phyloP scores from a whole-genome alignment of 495 filamentous ascomycete species.

The Talaromyces stipitatus region DNA sequence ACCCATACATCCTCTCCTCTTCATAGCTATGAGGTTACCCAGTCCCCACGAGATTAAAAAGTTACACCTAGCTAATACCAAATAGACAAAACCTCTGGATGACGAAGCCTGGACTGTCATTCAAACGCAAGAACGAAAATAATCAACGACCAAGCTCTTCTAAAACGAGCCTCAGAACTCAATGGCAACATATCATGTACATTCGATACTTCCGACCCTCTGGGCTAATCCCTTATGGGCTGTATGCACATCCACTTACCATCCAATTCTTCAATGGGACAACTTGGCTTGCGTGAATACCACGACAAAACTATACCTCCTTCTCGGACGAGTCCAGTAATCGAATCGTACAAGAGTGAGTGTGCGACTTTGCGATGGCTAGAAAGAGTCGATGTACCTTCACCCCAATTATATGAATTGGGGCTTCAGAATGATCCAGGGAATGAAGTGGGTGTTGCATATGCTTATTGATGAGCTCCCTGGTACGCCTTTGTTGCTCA shows the following conservation, averaged over 20 bases:
- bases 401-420: slow-evolving; percentile 10
- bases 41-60: too few species aligned
- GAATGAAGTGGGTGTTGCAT: slow-evolving; percentile 10
- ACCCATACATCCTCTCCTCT: neutral
- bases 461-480: slow-evolving; percentile 14
- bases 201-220: slow-evolving; percentile 3
- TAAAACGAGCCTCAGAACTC: neutral
- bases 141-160: slow-evolving; percentile 4
- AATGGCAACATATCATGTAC: neutral
- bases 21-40: neutral
- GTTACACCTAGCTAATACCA: neutral
- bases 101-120: too few species aligned
- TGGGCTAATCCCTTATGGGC: slow-evolving; percentile 10
- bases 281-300: slow-evolving; percentile 12
- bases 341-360: slow-evolving; percentile 12
- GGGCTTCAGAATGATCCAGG: slow-evolving; percentile 10
- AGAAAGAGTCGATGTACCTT: slow-evolving; percentile 8
- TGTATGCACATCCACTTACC: slow-evolving; percentile 12
- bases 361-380: slow-evolving; percentile 16
- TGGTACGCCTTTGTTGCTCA: slow-evolving; percentile 9
- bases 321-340: slow-evolving; percentile 13
- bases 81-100: neutral
- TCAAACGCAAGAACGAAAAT: too few species aligned
- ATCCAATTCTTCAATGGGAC: slow-evolving; percentile 10
- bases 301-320: slow-evolving; percentile 12